phyloP scores from a whole-genome alignment of 345 rosid genomes.

The Laguncularia racemosa region DNA sequence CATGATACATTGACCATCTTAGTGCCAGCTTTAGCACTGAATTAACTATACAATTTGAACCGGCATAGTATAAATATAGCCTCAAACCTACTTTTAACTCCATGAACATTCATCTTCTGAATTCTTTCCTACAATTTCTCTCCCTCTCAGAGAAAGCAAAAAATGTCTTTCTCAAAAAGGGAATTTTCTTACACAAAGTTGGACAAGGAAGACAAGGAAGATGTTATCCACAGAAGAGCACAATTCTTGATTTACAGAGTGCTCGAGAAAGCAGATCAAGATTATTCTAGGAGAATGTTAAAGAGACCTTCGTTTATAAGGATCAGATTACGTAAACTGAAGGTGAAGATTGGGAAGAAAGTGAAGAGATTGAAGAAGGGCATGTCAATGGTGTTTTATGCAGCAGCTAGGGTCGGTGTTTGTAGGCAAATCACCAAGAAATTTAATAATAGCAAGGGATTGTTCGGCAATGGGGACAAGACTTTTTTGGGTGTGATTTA shows the following conservation, averaged over 20 bases:
- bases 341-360: slow-evolving; percentile 57
- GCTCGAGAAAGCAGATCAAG: slow-evolving; percentile 28
- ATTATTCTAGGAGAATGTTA: slow-evolving; percentile 28
- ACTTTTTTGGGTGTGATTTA: slow-evolving; percentile 22
- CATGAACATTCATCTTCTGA: too few relatives aligned
- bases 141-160: background rate
- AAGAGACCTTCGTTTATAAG: slow-evolving; percentile 25
- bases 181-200: slow-evolving; percentile 45
- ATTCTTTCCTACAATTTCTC: too few relatives aligned
- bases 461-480: slow-evolving; percentile 26
- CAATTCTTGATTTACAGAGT: slow-evolving; percentile 82
- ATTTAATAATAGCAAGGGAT: slow-evolving; percentile 25
- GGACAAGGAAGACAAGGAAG: slow-evolving; percentile 68
- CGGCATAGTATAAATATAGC: too few relatives aligned
- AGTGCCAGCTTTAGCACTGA: too few relatives aligned
- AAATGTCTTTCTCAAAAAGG: slow-evolving; percentile 31
- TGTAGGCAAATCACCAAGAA: slow-evolving; percentile 20
- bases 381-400: slow-evolving; percentile 17
- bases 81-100: too few relatives aligned
- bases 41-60: too few relatives aligned
- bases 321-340: slow-evolving; percentile 41
- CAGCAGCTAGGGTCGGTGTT: slow-evolving; percentile 17
- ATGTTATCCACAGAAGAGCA: slow-evolving; percentile 44
- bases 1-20: too few relatives aligned
- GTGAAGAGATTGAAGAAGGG: slow-evolving; percentile 52